Conservation (phyloP, 2,329 filamentous ascomycete species). For the Rhytidhysteron rufulum region DNA sequence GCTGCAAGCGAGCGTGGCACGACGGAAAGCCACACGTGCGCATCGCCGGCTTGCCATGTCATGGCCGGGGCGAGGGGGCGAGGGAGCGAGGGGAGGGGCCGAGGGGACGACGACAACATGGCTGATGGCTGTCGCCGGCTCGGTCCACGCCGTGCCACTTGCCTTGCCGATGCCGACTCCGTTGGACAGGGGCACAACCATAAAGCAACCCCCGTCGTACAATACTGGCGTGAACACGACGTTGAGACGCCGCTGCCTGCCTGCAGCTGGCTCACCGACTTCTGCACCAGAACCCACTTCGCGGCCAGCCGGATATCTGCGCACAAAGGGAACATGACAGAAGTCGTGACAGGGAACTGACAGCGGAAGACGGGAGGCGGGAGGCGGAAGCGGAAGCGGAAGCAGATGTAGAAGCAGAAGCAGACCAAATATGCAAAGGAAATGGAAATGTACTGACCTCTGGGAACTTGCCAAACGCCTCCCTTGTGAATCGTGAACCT, state of each 20-base stretch:
- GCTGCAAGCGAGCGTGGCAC: slow-evolving; percentile 15
- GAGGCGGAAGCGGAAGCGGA: slow-evolving; percentile 5
- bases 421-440: slow-evolving; percentile 6
- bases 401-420: not conserved
- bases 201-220: slow-evolving; percentile 30
- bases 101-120: not conserved
- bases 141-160: slow-evolving; percentile 15
- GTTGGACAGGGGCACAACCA: slow-evolving; percentile 15
- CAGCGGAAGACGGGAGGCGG: slow-evolving; percentile 6
- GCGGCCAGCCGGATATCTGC: not conserved
- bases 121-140: slow-evolving; percentile 2
- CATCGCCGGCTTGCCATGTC: slow-evolving; percentile 3
- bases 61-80: not conserved
- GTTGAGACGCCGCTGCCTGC: not conserved
- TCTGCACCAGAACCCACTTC: not conserved
- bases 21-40: slow-evolving; percentile 23
- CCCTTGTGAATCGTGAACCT: slow-evolving; percentile 81
- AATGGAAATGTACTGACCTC: slow-evolving; percentile 61
- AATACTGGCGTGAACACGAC: slow-evolving; percentile 3
- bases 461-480: slow-evolving; percentile 89
- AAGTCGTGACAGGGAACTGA: not conserved
- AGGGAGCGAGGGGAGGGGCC: not conserved
- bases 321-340: not conserved
- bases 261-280: slow-evolving; percentile 10
- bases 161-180: slow-evolving; percentile 10